These are phyloP conservation scores for Scytalidium sp. DNA, from an alignment of 2,329 filamentous ascomycete genomes.

Conservation along the genomic window DNA sequence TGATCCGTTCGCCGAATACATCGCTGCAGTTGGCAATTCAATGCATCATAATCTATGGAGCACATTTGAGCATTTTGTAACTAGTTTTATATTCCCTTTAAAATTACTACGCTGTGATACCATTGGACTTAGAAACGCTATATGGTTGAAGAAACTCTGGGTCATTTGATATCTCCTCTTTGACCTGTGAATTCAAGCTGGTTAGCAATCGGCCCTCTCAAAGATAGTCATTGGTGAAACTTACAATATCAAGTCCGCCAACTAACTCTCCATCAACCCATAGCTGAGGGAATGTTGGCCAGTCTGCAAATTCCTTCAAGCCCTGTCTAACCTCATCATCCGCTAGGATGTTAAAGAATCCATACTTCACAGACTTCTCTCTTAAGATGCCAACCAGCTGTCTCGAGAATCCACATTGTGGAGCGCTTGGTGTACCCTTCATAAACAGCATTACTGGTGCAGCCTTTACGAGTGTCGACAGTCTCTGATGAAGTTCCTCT, in stretches of 20 bases:
- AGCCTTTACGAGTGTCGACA: conserved; percentile 85
- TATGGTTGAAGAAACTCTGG: conserved; percentile 79
- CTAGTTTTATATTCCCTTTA: background rate
- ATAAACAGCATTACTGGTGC: conserved; percentile 98
- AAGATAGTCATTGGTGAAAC: conserved; percentile 32
- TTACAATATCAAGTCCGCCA: conserved; percentile 92
- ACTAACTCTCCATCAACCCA: conserved; percentile 90
- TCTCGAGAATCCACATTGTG: conserved; percentile 86
- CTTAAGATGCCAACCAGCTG: conserved; percentile 84
- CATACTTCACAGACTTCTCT: conserved; percentile 90
- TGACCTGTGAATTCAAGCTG: conserved; percentile 57
- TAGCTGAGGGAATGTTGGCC: conserved; percentile 95
- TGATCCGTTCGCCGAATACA: too few species aligned
- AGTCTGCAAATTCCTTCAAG: conserved; percentile 95
- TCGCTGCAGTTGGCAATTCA: too few species aligned
- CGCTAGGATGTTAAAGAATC: conserved; percentile 98
- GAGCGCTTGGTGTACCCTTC: conserved; percentile 80
- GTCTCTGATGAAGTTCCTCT: conserved; percentile 77
- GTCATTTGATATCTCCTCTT: conserved; percentile 86
- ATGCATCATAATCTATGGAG: background rate
- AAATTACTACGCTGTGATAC: conserved; percentile 3
- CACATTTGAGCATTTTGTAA: too few species aligned
- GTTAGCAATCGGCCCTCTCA: conserved; percentile 5
- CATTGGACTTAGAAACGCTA: conserved; percentile 39
- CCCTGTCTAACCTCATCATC: conserved; percentile 97